These are phyloP conservation scores for Lecanicillium sp. DNA, from an alignment of 2,329 filamentous ascomycete species.

Conservation along the genomic window DNA sequence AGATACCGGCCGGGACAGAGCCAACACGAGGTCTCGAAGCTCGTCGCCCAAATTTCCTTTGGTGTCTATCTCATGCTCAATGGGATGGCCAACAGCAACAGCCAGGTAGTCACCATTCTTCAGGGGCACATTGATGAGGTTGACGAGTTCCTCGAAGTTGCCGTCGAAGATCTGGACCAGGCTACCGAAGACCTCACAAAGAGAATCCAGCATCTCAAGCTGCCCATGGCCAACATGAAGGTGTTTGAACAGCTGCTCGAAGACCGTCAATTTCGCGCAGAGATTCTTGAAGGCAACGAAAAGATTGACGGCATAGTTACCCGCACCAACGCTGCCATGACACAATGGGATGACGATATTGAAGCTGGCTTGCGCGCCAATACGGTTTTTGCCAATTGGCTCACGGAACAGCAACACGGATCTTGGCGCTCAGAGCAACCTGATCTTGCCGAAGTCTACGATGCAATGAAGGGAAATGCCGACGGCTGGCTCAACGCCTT, in stretches of 20 bases:
- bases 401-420: slow-evolving; percentile 56
- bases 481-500: slow-evolving; percentile 84
- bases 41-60: slow-evolving; percentile 87
- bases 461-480: slow-evolving; percentile 87
- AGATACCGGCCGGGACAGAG: slow-evolving; percentile 65
- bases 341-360: slow-evolving; percentile 71
- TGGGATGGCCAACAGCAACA: slow-evolving; percentile 78
- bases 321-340: slow-evolving; percentile 68
- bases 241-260: slow-evolving; percentile 85
- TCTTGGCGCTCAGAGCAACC: slow-evolving; percentile 54
- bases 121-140: slow-evolving; percentile 91
- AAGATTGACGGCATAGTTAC: slow-evolving; percentile 83
- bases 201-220: slow-evolving; percentile 68
- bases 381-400: slow-evolving; percentile 67
- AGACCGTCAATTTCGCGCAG: slow-evolving; percentile 70
- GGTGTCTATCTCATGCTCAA: slow-evolving; percentile 83
- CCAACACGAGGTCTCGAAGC: slow-evolving; percentile 82
- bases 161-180: slow-evolving; percentile 74
- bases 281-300: slow-evolving; percentile 80
- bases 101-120: slow-evolving; percentile 80
- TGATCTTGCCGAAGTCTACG: slow-evolving; percentile 63
- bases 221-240: slow-evolving; percentile 74
- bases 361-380: slow-evolving; percentile 69
- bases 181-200: slow-evolving; percentile 72
- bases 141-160: slow-evolving; percentile 80